Conservation (phyloP, 345 rosid species). For the Geranium rotundifolium region DNA sequence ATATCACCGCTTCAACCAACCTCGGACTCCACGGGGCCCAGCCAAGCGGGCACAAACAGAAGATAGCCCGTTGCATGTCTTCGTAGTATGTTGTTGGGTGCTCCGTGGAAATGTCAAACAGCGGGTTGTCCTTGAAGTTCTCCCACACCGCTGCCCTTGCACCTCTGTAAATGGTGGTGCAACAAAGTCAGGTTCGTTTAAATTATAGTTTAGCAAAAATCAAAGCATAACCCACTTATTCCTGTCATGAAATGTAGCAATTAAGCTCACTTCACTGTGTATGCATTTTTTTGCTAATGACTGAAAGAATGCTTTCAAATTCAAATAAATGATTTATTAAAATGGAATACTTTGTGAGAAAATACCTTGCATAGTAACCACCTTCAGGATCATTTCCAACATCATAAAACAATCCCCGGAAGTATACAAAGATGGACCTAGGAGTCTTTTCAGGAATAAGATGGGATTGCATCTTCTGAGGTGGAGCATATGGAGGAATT, state of each 20-base stretch:
- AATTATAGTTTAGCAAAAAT: neutral
- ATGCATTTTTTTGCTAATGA: too few relatives aligned
- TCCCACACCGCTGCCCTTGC: constrained; percentile 99
- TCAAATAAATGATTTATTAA: too few relatives aligned
- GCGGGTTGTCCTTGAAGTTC: constrained; percentile 90
- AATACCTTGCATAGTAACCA: constrained; percentile 95
- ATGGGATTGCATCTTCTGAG: constrained; percentile 91
- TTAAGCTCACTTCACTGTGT: too few relatives aligned
- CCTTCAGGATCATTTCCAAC: constrained; percentile 98
- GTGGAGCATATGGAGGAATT: constrained; percentile 98
- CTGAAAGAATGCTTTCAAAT: neutral
- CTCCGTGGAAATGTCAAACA: constrained; percentile 93
- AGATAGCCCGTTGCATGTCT: constrained; percentile 96
- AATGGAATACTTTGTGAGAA: neutral
- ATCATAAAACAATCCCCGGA: constrained; percentile 92
- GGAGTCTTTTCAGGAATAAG: constrained; percentile 78
- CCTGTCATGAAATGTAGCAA: neutral
- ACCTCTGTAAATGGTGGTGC: constrained; percentile 43
- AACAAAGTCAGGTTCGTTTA: constrained; percentile 3
- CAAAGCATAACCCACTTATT: too few relatives aligned
- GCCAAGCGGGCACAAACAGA: constrained; percentile 95
- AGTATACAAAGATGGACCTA: constrained; percentile 89
- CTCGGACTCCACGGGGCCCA: constrained; percentile 99
- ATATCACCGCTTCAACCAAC: constrained; percentile 95
- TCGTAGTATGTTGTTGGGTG: constrained; percentile 94